Evolutionary conservation across 768 basidiomycete genomes (phyloP), one percentile per base, ranked within the genome.

Genomic region (Termitomyces bulborhizus): DNA sequence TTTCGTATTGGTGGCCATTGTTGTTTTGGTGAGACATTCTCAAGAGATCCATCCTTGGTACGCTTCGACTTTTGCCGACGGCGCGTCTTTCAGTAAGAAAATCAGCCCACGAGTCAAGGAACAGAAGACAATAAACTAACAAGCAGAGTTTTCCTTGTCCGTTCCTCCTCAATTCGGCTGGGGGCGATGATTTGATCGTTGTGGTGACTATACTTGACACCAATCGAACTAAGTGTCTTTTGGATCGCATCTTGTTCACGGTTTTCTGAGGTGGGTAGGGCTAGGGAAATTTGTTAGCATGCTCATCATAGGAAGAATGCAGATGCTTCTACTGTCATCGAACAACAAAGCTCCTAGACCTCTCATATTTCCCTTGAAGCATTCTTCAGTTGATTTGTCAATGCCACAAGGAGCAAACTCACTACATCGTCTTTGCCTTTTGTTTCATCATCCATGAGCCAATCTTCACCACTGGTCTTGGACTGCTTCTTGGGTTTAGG

Each of bases 101-200:
- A 43, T 54, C 32, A 54, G 32, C 13, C 15, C 39, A 39, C 42
- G 27, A 45, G 31, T 37, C 44, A 44, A 40, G 7, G 34, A 21
- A 21, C 21, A 27, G n/a, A 48, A 27, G 39, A 46, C 36, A 21
- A 8, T 47, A 44, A 16, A 60, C 67, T 11, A 56, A 84, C 85
- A 68, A 78, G 68, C 29, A 84, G 66, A 15, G 78, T 77, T 21
- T 74, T 76, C 56, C 76, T 78, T 3, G 83, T 77, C 43, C 82
- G 77, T 60, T 83, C 79, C 51, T 83, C 82, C 62, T 89, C 88
- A 27, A 91, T 82, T 8, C 75, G 76, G 63, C 83, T 92, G 3
- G 85, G 80, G 7, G 76, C 73, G 13, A 93, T 72, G 13, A 92
- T 73, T 18, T 85, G 79, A 51, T 88, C 85, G 58, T 93, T 92